Conservation (phyloP, 75 land plant species). For the Cunninghamia lanceolata region DNA sequence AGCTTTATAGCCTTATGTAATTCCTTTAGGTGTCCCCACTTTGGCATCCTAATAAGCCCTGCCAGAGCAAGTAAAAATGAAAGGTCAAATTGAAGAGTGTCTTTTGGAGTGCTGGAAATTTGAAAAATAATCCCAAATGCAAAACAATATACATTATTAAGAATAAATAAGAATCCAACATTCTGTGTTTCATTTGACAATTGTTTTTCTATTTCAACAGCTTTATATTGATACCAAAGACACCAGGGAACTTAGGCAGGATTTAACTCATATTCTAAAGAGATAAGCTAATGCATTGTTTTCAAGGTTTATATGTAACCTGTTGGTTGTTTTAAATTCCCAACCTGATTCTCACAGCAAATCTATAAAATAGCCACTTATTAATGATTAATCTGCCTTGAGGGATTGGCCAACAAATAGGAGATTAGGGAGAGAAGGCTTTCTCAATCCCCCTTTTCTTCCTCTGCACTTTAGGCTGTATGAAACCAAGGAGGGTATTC, state of each 20-base stretch:
- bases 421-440: no score
- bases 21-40: slow-evolving; percentile 53
- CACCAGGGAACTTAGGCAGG: neutral
- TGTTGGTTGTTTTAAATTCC: no score
- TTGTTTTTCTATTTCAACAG: neutral
- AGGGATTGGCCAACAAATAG: no score
- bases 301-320: neutral
- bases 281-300: neutral
- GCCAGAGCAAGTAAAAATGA: neutral
- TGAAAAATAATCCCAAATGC: neutral
- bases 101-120: neutral
- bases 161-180: neutral
- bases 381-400: no score
- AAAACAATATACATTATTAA: neutral
- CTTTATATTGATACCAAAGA: neutral
- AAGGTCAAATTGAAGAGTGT: neutral
- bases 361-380: no score
- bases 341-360: no score
- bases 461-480: no score
- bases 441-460: no score
- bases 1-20: slow-evolving; percentile 57
- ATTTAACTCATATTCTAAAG: neutral
- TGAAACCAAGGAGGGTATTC: no score
- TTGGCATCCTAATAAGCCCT: slow-evolving; percentile 60
- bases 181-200: neutral